phyloP scores from a whole-genome alignment of 2,329 filamentous ascomycete genomes.

The Epicoccum sorghinum region DNA sequence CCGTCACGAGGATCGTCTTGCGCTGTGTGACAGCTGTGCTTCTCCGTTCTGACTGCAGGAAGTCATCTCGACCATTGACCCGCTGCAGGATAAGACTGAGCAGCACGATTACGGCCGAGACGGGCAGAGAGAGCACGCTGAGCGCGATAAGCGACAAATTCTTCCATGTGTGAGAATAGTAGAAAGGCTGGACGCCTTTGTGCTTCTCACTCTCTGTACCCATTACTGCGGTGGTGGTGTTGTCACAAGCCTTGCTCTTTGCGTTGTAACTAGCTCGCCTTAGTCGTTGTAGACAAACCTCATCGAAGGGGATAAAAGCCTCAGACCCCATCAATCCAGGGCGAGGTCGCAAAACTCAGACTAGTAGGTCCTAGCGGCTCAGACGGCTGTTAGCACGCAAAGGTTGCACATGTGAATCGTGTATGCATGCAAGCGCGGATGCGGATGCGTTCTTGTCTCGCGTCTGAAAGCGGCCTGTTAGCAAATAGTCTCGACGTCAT shows the following conservation, averaged over 20 bases:
- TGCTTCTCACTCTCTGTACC: slow-evolving; percentile 9
- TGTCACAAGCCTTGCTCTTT: slow-evolving; percentile 3
- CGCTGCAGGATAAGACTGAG: slow-evolving; percentile 32
- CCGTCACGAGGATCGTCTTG: slow-evolving; percentile 71
- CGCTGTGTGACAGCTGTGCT: slow-evolving; percentile 24
- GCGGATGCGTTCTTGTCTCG: slow-evolving; percentile 13
- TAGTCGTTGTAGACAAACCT: slow-evolving; percentile 12
- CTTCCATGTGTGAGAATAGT: slow-evolving; percentile 53
- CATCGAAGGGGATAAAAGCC: slow-evolving; percentile 14
- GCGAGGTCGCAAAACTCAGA: slow-evolving; percentile 2
- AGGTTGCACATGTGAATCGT: slow-evolving; percentile 6
- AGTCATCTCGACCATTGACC: slow-evolving; percentile 22
- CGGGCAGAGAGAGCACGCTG: slow-evolving; percentile 55
- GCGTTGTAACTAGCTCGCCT: slow-evolving; percentile 10
- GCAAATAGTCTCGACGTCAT: slow-evolving; percentile 41
- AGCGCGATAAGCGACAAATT: slow-evolving; percentile 56
- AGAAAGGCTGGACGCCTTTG: slow-evolving; percentile 25
- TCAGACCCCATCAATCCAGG: slow-evolving; percentile 5
- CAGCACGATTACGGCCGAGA: slow-evolving; percentile 47
- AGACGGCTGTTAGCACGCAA: slow-evolving; percentile 20
- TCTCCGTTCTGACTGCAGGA: slow-evolving; percentile 21
- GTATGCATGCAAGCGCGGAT: slow-evolving; percentile 24
- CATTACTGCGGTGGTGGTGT: slow-evolving; percentile 16
- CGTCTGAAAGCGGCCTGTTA: slow-evolving; percentile 6
- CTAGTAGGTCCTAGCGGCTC: slow-evolving; percentile 13